These are phyloP conservation scores for Setomelanomma holmii DNA, from an alignment of 2,329 filamentous ascomycete genomes.

Conservation along the genomic window DNA sequence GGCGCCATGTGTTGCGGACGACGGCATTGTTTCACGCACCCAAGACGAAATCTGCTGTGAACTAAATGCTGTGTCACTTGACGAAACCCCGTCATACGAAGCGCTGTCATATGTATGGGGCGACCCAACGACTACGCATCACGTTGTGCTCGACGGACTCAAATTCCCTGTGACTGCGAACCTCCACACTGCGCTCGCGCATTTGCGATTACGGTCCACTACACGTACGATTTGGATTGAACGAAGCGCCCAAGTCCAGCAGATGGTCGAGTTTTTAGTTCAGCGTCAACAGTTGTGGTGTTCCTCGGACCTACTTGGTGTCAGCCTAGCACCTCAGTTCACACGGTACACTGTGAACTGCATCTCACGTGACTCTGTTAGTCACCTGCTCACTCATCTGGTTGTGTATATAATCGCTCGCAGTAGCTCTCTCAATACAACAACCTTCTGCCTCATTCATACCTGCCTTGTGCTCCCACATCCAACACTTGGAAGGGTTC, in stretches of 20 bases:
- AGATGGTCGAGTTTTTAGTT: background rate
- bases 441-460: no score
- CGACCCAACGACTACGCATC: background rate
- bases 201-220: background rate
- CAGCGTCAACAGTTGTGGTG: background rate
- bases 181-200: background rate
- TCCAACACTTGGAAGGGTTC: background rate
- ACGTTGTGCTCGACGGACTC: background rate
- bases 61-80: background rate
- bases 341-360: no score
- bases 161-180: background rate
- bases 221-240: background rate
- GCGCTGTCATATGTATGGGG: conserved; percentile 1
- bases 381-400: no score
- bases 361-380: no score
- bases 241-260: background rate
- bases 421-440: no score
- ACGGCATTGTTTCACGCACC: background rate
- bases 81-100: background rate
- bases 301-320: no score
- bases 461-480: no score
- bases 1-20: background rate
- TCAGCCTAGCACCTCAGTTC: no score
- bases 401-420: no score
- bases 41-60: background rate